A percentile compares a stretch with the other conserved stretches of the same genome.
phyloP scores from a whole-genome alignment of 108 stramenopile genomes.

The Skeletonema marinoi region DNA sequence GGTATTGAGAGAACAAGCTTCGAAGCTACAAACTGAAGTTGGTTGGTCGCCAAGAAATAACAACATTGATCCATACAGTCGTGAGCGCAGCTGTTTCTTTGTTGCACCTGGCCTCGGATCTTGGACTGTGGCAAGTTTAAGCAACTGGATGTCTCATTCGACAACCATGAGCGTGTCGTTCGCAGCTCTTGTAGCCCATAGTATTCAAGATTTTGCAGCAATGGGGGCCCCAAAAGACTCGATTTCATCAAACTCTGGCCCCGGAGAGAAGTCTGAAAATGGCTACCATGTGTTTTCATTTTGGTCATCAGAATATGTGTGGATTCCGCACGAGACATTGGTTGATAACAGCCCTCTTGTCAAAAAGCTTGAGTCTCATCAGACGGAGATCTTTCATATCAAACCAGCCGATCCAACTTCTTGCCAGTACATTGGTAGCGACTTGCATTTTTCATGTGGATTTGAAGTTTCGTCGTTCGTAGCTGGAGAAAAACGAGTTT shows the following conservation, averaged over 20 bases:
- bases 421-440: slow-evolving; percentile 89
- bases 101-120: slow-evolving; percentile 83
- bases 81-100: slow-evolving; percentile 76
- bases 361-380: slow-evolving; percentile 67
- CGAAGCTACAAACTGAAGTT: slow-evolving; percentile 38
- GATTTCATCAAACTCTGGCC: background rate
- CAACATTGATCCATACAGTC: slow-evolving; percentile 56
- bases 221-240: slow-evolving; percentile 16
- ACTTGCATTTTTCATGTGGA: slow-evolving; percentile 91
- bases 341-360: slow-evolving; percentile 55
- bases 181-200: slow-evolving; percentile 38
- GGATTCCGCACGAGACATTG: slow-evolving; percentile 61
- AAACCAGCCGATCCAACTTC: slow-evolving; percentile 70
- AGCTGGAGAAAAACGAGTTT: slow-evolving; percentile 19
- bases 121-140: slow-evolving; percentile 84
- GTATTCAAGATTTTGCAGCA: slow-evolving; percentile 43
- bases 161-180: slow-evolving; percentile 46
- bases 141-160: slow-evolving; percentile 79
- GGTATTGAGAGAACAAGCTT: slow-evolving; percentile 27
- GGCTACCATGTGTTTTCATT: slow-evolving; percentile 88
- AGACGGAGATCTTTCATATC: slow-evolving; percentile 87
- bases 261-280: slow-evolving; percentile 35
- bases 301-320: slow-evolving; percentile 84
- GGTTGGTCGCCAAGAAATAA: slow-evolving; percentile 28
- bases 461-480: slow-evolving; percentile 79